Conservation (phyloP, 345 rosid genomes). For the Pistacia atlantica region DNA sequence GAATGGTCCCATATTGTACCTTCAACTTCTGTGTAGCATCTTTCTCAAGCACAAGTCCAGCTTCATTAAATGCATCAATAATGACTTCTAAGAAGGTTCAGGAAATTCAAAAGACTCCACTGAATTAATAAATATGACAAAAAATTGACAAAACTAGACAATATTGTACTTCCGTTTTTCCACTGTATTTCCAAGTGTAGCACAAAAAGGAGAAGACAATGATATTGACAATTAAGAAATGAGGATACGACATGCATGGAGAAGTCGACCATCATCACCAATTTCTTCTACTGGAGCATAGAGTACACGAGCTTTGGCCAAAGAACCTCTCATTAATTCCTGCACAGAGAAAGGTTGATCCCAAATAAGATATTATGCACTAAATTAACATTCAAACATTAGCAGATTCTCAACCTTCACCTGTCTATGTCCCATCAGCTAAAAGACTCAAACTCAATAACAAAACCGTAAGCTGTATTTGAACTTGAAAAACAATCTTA, state of each 20-base stretch:
- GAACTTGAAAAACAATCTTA: slow-evolving; percentile 36
- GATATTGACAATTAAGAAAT: not conserved
- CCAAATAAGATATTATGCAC: not conserved
- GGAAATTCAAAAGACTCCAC: slow-evolving; percentile 37
- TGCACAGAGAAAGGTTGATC: slow-evolving; percentile 25
- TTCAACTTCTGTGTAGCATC: slow-evolving; percentile 69
- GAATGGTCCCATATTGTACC: slow-evolving; percentile 40
- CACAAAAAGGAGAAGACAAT: not conserved
- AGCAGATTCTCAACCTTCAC: not conserved
- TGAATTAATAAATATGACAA: not conserved
- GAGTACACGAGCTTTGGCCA: slow-evolving; percentile 69
- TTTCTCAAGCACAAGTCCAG: slow-evolving; percentile 85
- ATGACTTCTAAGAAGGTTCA: slow-evolving; percentile 67
- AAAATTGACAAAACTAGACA: not conserved
- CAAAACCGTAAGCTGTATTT: not conserved
- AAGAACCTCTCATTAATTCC: slow-evolving; percentile 88
- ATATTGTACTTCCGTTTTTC: not conserved
- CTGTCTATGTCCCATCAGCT: not conserved
- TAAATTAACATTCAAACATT: too few species aligned
- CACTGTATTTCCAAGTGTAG: slow-evolving; percentile 11
- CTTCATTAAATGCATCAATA: slow-evolving; percentile 71
- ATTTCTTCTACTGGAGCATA: slow-evolving; percentile 79
- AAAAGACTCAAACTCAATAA: not conserved
- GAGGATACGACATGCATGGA: slow-evolving; percentile 83
- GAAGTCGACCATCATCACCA: slow-evolving; percentile 65